Base-by-base conservation (phyloP, 2,329 filamentous ascomycete genomes). In the Pochonia chlamydosporia region DNA sequence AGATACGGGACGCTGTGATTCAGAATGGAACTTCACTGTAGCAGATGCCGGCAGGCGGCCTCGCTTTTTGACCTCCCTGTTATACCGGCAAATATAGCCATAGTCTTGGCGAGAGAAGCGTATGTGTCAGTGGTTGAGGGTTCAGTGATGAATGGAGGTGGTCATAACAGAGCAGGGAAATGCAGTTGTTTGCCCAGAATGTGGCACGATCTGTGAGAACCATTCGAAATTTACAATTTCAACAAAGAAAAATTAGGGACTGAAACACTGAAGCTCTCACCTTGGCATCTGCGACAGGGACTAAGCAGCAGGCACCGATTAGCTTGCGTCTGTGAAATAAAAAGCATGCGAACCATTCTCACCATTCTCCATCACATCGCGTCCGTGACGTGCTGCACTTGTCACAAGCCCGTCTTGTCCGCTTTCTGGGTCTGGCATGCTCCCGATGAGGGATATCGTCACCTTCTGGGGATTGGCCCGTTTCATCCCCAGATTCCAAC, bases 331-430 rank as follows among this genome's bases (percentile, higher is more conserved):
- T 24, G 11, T n/a, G 11, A 21, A n/a, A 10, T 24, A 30, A 18
- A 3, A 16, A 39, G 21, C 20, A 3, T 13, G 16, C 10, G n/a
- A 13, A 13, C 13, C 26, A 11, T 16, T 57, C 66, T 63, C 52
- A 72, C 70, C 65, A 72, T 36, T 67, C 59, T 18, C 71, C 71
- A 52, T 73, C 65, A 48, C 71, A 74, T 31, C 71, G 61, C 5
- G 67, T 68, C 47, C 69, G 60, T 3, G 68, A 70, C 5, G 58
- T 54, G 44, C 64, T 71, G 55, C 61, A 63, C 51, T 63, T 63
- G 51, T 63, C 60, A 48, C 61, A 64, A 9, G 61, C 62, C 20
- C 59, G 52, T 9, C 56, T 53, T 11, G 60, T 63, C 39, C 60
- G 51, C 49, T 61, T 60, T 44, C 60, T 50, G 11, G 60, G 57